Conservation (phyloP, 352 stramenopile genomes). For the Phytophthora aleatoria region DNA sequence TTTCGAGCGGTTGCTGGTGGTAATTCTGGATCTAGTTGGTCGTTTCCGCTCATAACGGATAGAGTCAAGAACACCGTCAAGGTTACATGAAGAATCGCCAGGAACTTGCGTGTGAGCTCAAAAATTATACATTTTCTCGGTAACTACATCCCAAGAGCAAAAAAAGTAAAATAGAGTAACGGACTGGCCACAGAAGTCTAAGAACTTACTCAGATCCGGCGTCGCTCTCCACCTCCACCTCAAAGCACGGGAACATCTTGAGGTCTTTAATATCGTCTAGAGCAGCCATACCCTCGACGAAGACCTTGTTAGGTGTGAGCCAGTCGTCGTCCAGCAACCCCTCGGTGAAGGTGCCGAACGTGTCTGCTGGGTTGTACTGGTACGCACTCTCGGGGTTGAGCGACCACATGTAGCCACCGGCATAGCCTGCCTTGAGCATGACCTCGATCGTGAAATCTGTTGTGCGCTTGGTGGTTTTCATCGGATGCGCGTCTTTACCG, state of each 20-base stretch:
- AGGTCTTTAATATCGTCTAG: slow-evolving; percentile 64
- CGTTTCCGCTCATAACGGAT: slow-evolving; percentile 18
- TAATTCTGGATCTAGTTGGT: slow-evolving; percentile 4
- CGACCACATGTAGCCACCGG: slow-evolving; percentile 82
- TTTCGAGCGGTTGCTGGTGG: slow-evolving; percentile 1
- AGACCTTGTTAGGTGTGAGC: slow-evolving; percentile 68
- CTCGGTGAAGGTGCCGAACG: slow-evolving; percentile 63
- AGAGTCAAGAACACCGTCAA: neutral
- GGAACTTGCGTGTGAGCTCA: neutral
- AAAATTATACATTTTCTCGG: slow-evolving; percentile 40
- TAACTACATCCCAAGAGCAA: slow-evolving; percentile 23
- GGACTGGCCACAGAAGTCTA: neutral
- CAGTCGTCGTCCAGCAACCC: slow-evolving; percentile 71
- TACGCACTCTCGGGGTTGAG: slow-evolving; percentile 81
- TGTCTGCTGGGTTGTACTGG: slow-evolving; percentile 74
- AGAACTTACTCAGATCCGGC: slow-evolving; percentile 16
- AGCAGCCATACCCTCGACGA: slow-evolving; percentile 56
- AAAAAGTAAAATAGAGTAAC: slow-evolving; percentile 30
- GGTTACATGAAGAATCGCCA: neutral
- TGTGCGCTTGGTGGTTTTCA: slow-evolving; percentile 62
- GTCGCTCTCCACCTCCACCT: slow-evolving; percentile 20
- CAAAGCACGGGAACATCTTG: slow-evolving; percentile 73
- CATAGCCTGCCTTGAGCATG: slow-evolving; percentile 57
- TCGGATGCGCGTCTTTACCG: slow-evolving; percentile 52
- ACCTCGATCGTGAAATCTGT: slow-evolving; percentile 73